These are phyloP conservation scores for Begonia peltatifolia DNA, from an alignment of 306 rosid genomes.

Conservation along the genomic window DNA sequence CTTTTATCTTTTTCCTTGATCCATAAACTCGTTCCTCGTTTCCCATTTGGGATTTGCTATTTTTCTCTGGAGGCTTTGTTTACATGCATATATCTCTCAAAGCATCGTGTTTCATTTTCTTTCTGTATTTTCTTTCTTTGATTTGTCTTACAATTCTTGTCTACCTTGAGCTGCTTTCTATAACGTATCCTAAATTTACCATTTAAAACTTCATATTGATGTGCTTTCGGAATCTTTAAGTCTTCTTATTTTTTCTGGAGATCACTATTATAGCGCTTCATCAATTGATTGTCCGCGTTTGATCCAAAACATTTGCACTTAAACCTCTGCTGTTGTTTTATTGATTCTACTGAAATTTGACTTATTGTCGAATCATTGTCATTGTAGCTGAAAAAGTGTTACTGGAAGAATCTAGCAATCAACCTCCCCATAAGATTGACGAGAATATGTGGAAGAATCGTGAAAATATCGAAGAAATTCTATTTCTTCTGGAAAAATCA, in stretches of 20 bases:
- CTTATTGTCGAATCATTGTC: constrained; percentile 10
- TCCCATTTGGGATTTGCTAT: not conserved
- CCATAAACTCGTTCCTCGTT: not conserved
- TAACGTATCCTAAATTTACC: no score
- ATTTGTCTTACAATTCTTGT: not conserved
- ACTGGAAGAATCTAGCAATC: constrained; percentile 34
- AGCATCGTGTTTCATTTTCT: not conserved
- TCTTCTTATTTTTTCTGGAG: no score
- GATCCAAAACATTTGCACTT: no score
- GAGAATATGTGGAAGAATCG: constrained; percentile 99
- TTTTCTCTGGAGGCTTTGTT: not conserved
- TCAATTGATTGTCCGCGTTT: no score
- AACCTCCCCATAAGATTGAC: constrained; percentile 83
- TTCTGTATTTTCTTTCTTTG: not conserved
- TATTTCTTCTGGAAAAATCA: constrained; percentile 50
- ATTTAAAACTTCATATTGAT: no score
- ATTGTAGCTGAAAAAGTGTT: constrained; percentile 32
- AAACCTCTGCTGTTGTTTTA: no score
- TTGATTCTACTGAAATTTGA: not conserved
- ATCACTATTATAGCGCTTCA: no score
- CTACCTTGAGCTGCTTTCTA: not conserved
- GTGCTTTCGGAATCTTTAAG: no score
- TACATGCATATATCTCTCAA: no score
- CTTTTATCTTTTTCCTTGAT: not conserved
- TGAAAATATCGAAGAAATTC: constrained; percentile 72